phyloP scores from a whole-genome alignment of 352 stramenopile genomes.

The Phytophthora nicotianae region DNA sequence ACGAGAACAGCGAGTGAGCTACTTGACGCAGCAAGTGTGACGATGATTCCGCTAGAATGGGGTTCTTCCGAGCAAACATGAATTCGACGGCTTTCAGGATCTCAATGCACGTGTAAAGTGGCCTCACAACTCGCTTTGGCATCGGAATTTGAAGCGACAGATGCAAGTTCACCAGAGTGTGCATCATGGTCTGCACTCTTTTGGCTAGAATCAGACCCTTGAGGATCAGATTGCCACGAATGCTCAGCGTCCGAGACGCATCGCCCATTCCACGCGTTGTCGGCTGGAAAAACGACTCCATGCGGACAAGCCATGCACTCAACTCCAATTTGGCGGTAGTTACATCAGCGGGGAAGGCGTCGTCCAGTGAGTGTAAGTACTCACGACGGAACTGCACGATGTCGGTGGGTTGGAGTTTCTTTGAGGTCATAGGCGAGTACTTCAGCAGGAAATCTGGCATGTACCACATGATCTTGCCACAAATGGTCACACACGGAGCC shows the following conservation, averaged over 20 bases:
- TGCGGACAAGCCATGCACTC: conserved; percentile 83
- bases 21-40: conserved; percentile 81
- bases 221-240: conserved; percentile 90
- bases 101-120: conserved; percentile 89
- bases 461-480: conserved; percentile 86
- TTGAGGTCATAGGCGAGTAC: conserved; percentile 82
- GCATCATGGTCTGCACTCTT: conserved; percentile 90
- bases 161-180: conserved; percentile 89
- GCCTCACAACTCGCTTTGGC: conserved; percentile 85
- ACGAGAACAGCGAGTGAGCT: conserved; percentile 77
- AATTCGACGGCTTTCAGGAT: conserved; percentile 94
- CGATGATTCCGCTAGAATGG: conserved; percentile 74
- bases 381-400: conserved; percentile 79
- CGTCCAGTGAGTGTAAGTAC: conserved; percentile 81
- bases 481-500: conserved; percentile 83
- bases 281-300: conserved; percentile 89
- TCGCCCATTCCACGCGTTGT: conserved; percentile 80
- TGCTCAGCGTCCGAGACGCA: conserved; percentile 71
- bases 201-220: conserved; percentile 91
- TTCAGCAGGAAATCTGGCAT: conserved; percentile 89
- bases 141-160: conserved; percentile 87
- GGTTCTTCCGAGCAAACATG: conserved; percentile 91
- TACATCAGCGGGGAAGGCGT: conserved; percentile 79
- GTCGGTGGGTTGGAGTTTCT: conserved; percentile 81
- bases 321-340: conserved; percentile 83